These are phyloP conservation scores for Chaetomium globosum DNA, from an alignment of 2,329 filamentous ascomycete genomes.

Conservation along the genomic window DNA sequence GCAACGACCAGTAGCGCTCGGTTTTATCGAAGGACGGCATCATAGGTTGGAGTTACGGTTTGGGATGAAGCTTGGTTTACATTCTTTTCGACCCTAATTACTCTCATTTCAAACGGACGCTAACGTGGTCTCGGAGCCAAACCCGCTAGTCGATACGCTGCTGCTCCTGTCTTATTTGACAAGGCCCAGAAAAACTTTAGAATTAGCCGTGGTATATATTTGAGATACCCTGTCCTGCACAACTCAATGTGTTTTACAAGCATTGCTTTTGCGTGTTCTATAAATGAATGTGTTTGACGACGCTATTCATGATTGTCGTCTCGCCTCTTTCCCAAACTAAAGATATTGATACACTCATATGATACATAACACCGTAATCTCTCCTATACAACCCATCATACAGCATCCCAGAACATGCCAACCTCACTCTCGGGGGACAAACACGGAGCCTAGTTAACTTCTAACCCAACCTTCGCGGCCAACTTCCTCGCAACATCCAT, in stretches of 20 bases:
- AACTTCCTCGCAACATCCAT: conserved; percentile 66
- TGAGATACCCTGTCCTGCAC: conserved; percentile 22
- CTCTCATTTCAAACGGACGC: conserved; percentile 46
- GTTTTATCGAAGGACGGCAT: conserved; percentile 2
- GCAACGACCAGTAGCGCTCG: conserved; percentile 7
- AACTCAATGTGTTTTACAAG: not conserved
- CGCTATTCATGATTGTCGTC: not conserved
- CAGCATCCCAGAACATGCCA: not conserved
- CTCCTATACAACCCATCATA: not conserved
- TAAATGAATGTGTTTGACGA: not conserved
- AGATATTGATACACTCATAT: conserved; percentile 10
- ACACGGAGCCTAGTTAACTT: conserved; percentile 8
- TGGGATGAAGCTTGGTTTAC: conserved; percentile 38
- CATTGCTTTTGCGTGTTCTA: not conserved
- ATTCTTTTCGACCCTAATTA: conserved; percentile 42
- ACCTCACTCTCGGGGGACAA: not conserved
- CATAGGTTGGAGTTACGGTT: conserved; percentile 25
- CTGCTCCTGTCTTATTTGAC: not conserved
- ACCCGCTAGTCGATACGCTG: conserved; percentile 6
- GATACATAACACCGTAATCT: not conserved
- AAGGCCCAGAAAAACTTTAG: not conserved
- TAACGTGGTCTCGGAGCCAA: conserved; percentile 41
- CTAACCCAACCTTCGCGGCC: conserved; percentile 50
- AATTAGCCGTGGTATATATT: conserved; percentile 2
- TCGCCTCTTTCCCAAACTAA: not conserved